Percentiles rank a stretch among this genome's conserved stretches.
These are phyloP conservation scores for Mimosa bimucronata DNA, from an alignment of 306 rosid species.

Conservation along the genomic window DNA sequence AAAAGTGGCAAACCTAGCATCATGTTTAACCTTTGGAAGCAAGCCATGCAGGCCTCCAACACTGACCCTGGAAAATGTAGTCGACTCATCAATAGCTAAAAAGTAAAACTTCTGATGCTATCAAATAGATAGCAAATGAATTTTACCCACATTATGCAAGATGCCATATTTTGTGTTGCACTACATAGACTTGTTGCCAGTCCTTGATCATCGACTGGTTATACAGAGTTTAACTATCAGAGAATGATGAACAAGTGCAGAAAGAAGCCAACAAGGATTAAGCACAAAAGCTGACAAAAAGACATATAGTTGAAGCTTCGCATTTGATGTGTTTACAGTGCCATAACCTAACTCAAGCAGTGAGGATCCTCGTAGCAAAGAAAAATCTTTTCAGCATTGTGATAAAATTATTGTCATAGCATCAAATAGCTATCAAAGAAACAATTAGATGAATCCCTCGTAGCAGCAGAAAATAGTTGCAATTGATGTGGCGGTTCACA, in stretches of 20 bases:
- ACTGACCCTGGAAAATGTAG: conserved; percentile 60
- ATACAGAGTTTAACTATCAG: neutral
- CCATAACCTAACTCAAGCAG: neutral
- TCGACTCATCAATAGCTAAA: conserved; percentile 44
- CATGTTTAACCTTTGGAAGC: conserved; percentile 58
- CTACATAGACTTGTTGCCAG: neutral
- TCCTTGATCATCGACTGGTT: conserved; percentile 12
- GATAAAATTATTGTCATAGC: neutral
- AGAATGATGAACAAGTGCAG: neutral
- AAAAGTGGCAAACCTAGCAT: conserved; percentile 49
- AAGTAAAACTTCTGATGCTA: conserved; percentile 9
- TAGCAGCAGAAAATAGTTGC: conserved; percentile 12
- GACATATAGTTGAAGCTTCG: neutral
- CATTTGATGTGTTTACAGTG: neutral
- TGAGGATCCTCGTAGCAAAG: neutral
- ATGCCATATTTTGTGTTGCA: neutral
- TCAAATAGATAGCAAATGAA: conserved; percentile 19
- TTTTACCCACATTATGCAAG: conserved; percentile 27
- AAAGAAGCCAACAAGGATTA: conserved; percentile 4
- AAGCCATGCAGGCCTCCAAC: conserved; percentile 58
- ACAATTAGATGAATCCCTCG: conserved; percentile 23
- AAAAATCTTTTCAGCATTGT: neutral
- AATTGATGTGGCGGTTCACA: neutral
- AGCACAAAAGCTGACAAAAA: neutral
- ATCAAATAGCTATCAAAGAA: conserved; percentile 28